Base-by-base conservation (phyloP, 306 rosid species). In the Cajanus cajan region DNA sequence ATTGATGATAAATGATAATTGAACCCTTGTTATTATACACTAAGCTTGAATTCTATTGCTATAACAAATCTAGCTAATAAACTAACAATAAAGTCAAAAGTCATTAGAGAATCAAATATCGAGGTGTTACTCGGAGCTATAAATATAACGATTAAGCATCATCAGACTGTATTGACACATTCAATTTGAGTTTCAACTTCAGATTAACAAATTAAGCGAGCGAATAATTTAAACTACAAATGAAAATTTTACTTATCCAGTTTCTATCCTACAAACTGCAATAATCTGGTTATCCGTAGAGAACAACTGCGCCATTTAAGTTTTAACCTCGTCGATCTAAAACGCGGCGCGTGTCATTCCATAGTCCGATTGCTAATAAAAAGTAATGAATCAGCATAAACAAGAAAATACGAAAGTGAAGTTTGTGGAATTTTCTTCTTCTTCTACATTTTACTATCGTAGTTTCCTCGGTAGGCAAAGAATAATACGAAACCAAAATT, bases 381-480 rank as follows among this genome's bases (percentile, higher is more conserved):
- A 75, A 14, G 10, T 1, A 37, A 71, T 2, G 4, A 37, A 45
- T 25, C 19, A 76, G 34, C 68, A 13, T 13, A 61, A 61, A 31
- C 25, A 31, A 41, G 16, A 15, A 34, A 34, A 2, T 28, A 16
- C 47, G 6, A 19, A 13, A 43, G 24, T 8, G 28, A 8, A n/a
- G 37, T 37, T 14, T 8, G 19, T 7, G 19, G 19, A 58, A 18
- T 62, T 22, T n/a, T 45, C 45, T 41, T 25, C 48, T 36, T 31
- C 22, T 18, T 19, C n/a, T 51, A 16, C 25, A 0, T 55, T 11
- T 83, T 57, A n/a, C 48, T 70, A 71, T n/a, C 3, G 41, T 40
- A 45, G 9, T 72, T 44, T 83, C 71, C 72, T 71, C 47, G 65
- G 86, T 22, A 74, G 52, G 70, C 74, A 80, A 84, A 70, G 77